Conservation (phyloP, 768 basidiomycete genomes). For the Lentinula boryana region DNA sequence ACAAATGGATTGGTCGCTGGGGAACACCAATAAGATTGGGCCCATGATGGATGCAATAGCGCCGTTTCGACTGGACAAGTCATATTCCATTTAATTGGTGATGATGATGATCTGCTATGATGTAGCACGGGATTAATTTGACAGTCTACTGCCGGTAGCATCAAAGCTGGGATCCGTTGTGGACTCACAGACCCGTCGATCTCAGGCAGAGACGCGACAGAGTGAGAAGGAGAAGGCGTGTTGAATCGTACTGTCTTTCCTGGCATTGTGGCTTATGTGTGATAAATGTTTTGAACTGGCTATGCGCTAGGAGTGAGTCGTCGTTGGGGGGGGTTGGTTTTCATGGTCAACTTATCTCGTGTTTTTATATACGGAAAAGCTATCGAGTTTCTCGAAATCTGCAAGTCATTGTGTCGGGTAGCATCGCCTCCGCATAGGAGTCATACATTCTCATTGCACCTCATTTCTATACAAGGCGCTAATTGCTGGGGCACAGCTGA, state of each 20-base stretch:
- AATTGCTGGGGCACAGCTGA: neutral
- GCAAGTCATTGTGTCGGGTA: slow-evolving; percentile 1
- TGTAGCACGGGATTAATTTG: slow-evolving; percentile 8
- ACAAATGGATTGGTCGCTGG: slow-evolving; percentile 7
- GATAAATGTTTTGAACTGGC: neutral
- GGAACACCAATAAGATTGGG: neutral
- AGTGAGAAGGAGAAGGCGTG: slow-evolving; percentile 15
- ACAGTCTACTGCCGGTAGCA: slow-evolving; percentile 3
- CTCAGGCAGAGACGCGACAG: slow-evolving; percentile 13
- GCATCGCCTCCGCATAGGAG: slow-evolving; percentile 6
- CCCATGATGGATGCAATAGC: neutral
- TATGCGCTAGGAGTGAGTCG: neutral
- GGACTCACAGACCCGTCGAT: slow-evolving; percentile 14
- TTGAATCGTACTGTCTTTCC: slow-evolving; percentile 8
- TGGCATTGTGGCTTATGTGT: slow-evolving; percentile 3
- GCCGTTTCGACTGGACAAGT: slow-evolving; percentile 8
- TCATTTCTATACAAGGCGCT: neutral
- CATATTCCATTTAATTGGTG: slow-evolving; percentile 12
- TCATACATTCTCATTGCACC: neutral
- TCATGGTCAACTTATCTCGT: neutral
- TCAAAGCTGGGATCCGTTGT: slow-evolving; percentile 1
- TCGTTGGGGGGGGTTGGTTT: neutral
- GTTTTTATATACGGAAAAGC: neutral
- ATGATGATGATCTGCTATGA: neutral
- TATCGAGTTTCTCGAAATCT: neutral